Evolutionary conservation across 805 yeast genomes (phyloP), one percentile per base, ranked within the genome.

Genomic region (Candida khao-thaluensis): DNA sequence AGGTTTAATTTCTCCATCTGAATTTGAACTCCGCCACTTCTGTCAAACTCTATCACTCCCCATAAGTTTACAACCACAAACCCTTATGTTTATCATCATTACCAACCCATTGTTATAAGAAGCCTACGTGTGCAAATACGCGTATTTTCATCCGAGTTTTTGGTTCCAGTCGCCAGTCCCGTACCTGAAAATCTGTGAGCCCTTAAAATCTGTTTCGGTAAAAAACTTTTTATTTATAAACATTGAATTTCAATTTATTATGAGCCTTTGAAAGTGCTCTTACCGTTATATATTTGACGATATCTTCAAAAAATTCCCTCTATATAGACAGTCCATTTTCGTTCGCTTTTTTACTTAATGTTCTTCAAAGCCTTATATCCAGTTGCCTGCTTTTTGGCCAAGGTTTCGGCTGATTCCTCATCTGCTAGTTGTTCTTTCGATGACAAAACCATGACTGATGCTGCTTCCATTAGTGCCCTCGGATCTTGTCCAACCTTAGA

Each of bases 401-500:
- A 14, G 2, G 26, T 32, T 21, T 17, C 35, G 4, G 42, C 42
- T n/a, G 43, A 32, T 15, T 32, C 28, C 4, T 12, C 20, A 7
- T 21, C 40, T 3, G 40, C 34, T 30, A 44, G 56, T n/a, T 69
- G 74, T 50, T 65, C 72, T 10, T 62, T 62, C 43, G 60, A 64
- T 42, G 51, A 44, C 21, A 60, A 64, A 37, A 64, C 70, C 42
- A 56, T 69, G 41, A 57, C 68, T 17, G 70, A 61, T n/a, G 57
- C 71, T 23, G 51, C 67, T 30, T 70, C 61, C 17, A 50, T 65
- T 24, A 42, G 57, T 23, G 49, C 45, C 37, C 52, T 69, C 38
- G 60, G 56, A 43, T 46, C 71, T 8, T 69, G 74, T 51, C 61
- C 66, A n/a, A 68, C 72, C 16, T 57, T 69, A 42, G 64, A 58